Base-by-base conservation (phyloP, 2,329 filamentous ascomycete species). In the Fusarium brevicatenulatum region DNA sequence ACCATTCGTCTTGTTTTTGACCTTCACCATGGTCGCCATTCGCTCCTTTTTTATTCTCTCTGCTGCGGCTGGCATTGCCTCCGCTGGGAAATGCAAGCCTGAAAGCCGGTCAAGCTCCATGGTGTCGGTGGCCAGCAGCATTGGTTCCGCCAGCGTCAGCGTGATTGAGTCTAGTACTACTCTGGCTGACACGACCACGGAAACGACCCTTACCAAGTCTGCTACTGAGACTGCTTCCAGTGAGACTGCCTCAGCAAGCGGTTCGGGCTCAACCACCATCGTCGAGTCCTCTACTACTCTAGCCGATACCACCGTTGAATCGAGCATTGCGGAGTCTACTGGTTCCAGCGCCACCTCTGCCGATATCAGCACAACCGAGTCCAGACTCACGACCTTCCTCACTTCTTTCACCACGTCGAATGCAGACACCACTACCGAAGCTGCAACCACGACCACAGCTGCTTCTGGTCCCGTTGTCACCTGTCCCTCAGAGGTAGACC, bases 401-500 rank as follows among this genome's bases (percentile, higher is more conserved):
- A 54, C 52, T 7, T 55, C 52, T 30, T 42, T 55, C 21, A 42
- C 16, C 9, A 56, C n/a, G 8, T 30, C n/a, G 1, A 23, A 43
- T 2, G 37, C 16, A 18, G 37, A 19, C 18, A 55, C 53, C 4
- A 55, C 37, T 11, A 23, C 25, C 7, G 30, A 56, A 23, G 21
- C 44, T 11, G 18, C 16, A 18, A 40, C 21, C 12, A 50, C 56
- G 0, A 59, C 56, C 21, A 1, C 34, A 21, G 25, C 34, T 30
- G 43, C 25, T 1, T 0, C 34, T 8, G 32, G 10, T 0, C 28
- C 34, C 1, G 18, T 18, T 1, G 15, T n/a, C 1, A 21, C 25
- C 5, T 59, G 56, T 2, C 56, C 43, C 2, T 39, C 56, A 0
- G 43, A 40, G 0, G 19, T 28, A 7, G 15, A 30, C 3, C 55